Evolutionary conservation across 2,329 filamentous ascomycete species (phyloP).

Genomic region (Colletotrichum karsti): DNA sequence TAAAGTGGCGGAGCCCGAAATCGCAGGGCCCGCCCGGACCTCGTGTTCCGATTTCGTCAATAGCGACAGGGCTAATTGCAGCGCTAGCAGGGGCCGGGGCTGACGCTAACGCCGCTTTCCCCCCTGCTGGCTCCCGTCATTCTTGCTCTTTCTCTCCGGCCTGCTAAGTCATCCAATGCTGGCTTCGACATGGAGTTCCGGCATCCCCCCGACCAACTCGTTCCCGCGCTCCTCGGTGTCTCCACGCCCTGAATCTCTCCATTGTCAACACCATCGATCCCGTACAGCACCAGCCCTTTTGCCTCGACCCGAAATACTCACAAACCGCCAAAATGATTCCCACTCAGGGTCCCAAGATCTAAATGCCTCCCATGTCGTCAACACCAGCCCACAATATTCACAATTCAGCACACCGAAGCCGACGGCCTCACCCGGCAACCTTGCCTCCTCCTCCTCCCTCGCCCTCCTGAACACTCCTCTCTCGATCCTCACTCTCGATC

Average conservation of each 20-base stretch:
- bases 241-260: constrained; percentile 29
- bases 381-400: background rate
- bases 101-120: constrained; percentile 3
- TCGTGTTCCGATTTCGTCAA: constrained; percentile 21
- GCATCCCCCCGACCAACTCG: constrained; percentile 26
- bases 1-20: constrained; percentile 21
- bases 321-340: background rate
- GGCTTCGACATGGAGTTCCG: constrained; percentile 26
- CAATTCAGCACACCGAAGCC: constrained; percentile 10
- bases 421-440: constrained; percentile 10
- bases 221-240: constrained; percentile 29
- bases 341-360: background rate
- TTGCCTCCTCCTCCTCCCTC: background rate
- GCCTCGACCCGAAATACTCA: background rate
- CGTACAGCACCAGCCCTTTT: background rate
- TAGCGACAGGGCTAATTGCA: background rate
- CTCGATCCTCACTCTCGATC: background rate
- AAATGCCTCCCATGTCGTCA: constrained; percentile 24
- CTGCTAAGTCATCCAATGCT: constrained; percentile 21
- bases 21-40: background rate
- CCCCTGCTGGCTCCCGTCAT: constrained; percentile 17
- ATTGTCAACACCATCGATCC: constrained; percentile 24
- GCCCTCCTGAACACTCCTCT: background rate
- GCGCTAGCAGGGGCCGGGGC: background rate
- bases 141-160: constrained; percentile 12